Base-by-base conservation (phyloP, 108 stramenopile genomes). In the Pelagomonas calceolata region DNA sequence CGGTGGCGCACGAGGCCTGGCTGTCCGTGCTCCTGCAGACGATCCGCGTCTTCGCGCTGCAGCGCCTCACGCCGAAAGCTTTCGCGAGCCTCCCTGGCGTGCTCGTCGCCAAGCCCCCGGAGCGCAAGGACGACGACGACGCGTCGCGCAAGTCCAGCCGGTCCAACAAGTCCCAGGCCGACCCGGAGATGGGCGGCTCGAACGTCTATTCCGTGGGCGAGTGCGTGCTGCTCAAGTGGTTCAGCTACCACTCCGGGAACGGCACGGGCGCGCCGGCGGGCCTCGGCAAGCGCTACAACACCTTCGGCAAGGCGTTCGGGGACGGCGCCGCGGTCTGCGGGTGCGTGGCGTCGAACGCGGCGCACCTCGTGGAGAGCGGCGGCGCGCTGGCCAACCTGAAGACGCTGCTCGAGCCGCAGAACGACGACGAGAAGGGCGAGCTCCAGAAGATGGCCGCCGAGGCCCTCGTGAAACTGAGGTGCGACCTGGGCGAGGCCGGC, bases 161-260 rank as follows among this genome's bases (percentile, higher is more conserved):
- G n/a, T n/a, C n/a, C n/a, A n/a, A n/a, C n/a, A 66, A 66, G 43
- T 36, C 29, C 65, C 9, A 12, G 65, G 30, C 36, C 0, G 68
- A 51, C 33, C 46, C 29, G 14, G 70, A 67, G 66, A 63, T 75
- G 37, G 63, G 36, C 37, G 46, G 66, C 4, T 73, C 73, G 34
- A 84, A 84, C 69, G 75, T 84, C n/a, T 76, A 77, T 63, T 75
- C 75, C 35, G 68, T 80, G 9, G 75, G 78, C 21, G 83, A 84
- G 68, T 33, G 64, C n/a, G 64, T 80, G 30, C 72, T 84, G 10
- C 68, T 80, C 36, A 68, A 74, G 77, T 84, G 83, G 83, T 32
- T 82, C 36, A 60, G 65, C 26, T 79, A 43, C 60, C 73, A 78
- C 64, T 32, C 15, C 76, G 69, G 39, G 45, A 39, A 31, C 14